Evolutionary conservation across 805 yeast genomes (phyloP).

Genomic region (Barnettozyma botsteinii): DNA sequence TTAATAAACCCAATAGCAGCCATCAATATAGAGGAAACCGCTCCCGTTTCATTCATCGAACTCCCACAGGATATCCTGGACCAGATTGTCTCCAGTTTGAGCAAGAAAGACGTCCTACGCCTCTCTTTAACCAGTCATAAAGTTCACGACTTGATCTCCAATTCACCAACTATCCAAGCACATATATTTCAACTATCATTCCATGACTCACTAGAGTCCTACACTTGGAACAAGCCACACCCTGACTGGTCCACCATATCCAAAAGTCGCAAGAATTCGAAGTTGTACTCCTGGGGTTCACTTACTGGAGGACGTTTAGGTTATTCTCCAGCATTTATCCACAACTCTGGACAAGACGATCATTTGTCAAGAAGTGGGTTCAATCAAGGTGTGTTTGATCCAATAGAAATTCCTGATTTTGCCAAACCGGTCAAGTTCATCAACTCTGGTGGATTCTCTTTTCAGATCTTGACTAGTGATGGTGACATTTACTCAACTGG

Average conservation of each 20-base stretch:
- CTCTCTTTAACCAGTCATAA: slow-evolving; percentile 35
- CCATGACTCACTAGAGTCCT: slow-evolving; percentile 38
- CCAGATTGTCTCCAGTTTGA: slow-evolving; percentile 9
- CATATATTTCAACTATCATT: slow-evolving; percentile 40
- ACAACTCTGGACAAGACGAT: slow-evolving; percentile 15
- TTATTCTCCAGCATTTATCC: slow-evolving; percentile 24
- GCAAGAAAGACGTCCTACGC: slow-evolving; percentile 24
- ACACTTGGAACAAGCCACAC: slow-evolving; percentile 28
- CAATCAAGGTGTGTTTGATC: slow-evolving; percentile 31
- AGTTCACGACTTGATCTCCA: slow-evolving; percentile 31
- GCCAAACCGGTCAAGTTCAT: slow-evolving; percentile 39
- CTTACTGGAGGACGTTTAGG: slow-evolving; percentile 43
- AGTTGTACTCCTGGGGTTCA: slow-evolving; percentile 48
- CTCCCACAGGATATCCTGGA: slow-evolving; percentile 5
- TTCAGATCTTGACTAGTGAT: slow-evolving; percentile 47
- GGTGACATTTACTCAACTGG: slow-evolving; percentile 59
- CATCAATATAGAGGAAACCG: too few relatives aligned
- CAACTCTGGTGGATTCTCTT: slow-evolving; percentile 60
- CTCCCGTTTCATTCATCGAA: neutral
- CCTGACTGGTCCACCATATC: slow-evolving; percentile 44
- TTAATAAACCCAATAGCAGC: neutral
- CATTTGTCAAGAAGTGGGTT: slow-evolving; percentile 20
- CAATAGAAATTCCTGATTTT: slow-evolving; percentile 34
- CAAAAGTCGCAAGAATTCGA: slow-evolving; percentile 33
- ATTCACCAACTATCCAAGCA: slow-evolving; percentile 40